Evolutionary conservation across 306 rosid species (phyloP).

Genomic region (Quillaja saponaria): DNA sequence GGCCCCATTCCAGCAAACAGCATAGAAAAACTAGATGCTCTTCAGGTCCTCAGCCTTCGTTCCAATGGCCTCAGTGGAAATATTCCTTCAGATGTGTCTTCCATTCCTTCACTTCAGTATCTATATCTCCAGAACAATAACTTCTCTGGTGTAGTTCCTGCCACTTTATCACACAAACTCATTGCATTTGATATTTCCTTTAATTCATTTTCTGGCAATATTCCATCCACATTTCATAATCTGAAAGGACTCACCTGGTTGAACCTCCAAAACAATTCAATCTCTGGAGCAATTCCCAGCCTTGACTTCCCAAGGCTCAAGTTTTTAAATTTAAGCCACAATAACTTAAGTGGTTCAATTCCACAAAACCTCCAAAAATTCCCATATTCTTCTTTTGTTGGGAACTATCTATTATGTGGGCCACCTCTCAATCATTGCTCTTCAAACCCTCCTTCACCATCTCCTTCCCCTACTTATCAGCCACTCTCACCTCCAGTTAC

Average conservation of each 20-base stretch:
- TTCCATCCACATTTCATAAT: conserved; percentile 57
- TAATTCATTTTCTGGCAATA: conserved; percentile 64
- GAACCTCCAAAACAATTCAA: conserved; percentile 58
- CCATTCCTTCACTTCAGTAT: conserved; percentile 61
- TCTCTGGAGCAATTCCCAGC: conserved; percentile 68
- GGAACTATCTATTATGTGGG: conserved; percentile 66
- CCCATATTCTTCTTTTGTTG: conserved; percentile 60
- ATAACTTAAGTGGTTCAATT: conserved; percentile 65
- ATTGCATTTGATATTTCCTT: conserved; percentile 56
- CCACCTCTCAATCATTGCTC: conserved; percentile 61
- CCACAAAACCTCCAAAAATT: conserved; percentile 60
- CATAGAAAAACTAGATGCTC: conserved; percentile 63
- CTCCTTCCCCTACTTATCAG: conserved; percentile 38
- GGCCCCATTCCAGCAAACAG: conserved; percentile 63
- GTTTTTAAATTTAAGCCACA: conserved; percentile 62
- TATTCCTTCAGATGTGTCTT: conserved; percentile 62
- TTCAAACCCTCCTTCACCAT: conserved; percentile 46
- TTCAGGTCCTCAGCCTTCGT: conserved; percentile 64
- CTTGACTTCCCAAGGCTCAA: conserved; percentile 57
- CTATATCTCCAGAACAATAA: conserved; percentile 63
- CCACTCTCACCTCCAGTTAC: conserved; percentile 39
- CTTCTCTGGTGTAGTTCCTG: conserved; percentile 68
- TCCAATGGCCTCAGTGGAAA: conserved; percentile 66
- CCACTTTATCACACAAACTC: conserved; percentile 55
- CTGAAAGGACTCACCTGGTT: conserved; percentile 59